Evolutionary conservation across 768 basidiomycete genomes (phyloP), one percentile per base, ranked within the genome.

Genomic region (Lactarius hengduanensis): DNA sequence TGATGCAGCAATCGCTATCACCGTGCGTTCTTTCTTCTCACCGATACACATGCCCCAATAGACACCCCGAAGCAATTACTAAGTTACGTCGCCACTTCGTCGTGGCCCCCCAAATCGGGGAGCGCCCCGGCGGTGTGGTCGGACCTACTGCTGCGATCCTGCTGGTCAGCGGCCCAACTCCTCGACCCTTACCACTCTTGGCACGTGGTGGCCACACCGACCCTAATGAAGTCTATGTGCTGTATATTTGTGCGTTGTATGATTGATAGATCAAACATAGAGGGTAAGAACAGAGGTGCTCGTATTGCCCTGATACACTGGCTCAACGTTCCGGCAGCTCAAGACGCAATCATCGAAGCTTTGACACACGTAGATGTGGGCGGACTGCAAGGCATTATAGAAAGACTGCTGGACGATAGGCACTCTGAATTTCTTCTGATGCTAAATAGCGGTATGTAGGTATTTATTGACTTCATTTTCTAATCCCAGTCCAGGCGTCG

Each of bases 101-200:
- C 45, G 15, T 57, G 54, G 13, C 26, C 26, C 26, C 47, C 54
- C 11, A 47, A 47, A 16, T 54, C 28, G 43, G 38, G 13, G 30
- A 20, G 20, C 38, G 40, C 36, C n/a, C 34, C 45, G 18, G n/a
- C 38, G 26, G 32, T 61, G 30, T 60, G 53, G 36, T 45, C 45
- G 26, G 41, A 38, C 15, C 34, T 71, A 8, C 28, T 69, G 16
- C 43, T 60, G 22, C 71, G 63, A 55, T 22, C 64, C 3, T 71
- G 68, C 61, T 71, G 72, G 68, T 66, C 40, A 3, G 45, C 40
- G 4, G 62, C 61, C 15, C 62, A 62, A 34, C 59, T 72, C 57
- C 56, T 68, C n/a, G 50, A 69, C 53, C 62, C 68, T n/a, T 59
- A 30, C 26, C 47, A 64, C 50, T 22, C 53, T 18, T 69, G 63